Conservation (phyloP, 2,329 filamentous ascomycete genomes). For the Sordariomycetes sp. region DNA sequence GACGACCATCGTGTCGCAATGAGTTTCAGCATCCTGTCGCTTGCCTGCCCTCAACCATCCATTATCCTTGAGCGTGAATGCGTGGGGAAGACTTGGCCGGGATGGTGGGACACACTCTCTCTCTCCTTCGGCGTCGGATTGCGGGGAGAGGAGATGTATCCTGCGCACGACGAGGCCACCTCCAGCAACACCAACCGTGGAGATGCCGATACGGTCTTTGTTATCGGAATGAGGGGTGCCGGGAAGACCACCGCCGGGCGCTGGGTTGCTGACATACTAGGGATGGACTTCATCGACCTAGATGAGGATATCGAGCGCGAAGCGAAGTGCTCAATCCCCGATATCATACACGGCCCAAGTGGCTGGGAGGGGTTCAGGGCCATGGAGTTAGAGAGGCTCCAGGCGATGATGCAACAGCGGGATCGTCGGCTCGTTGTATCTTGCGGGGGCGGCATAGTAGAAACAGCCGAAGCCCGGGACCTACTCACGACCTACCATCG, state of each 20-base stretch:
- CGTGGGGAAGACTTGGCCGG: slow-evolving; percentile 95
- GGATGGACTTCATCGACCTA: slow-evolving; percentile 72
- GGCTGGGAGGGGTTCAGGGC: slow-evolving; percentile 87
- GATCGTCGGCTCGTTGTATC: slow-evolving; percentile 74
- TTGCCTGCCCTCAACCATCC: slow-evolving; percentile 59
- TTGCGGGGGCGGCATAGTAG: slow-evolving; percentile 88
- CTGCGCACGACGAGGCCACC: slow-evolving; percentile 7
- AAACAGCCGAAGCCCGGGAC: slow-evolving; percentile 68
- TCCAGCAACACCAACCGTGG: background rate
- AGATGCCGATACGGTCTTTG: slow-evolving; percentile 48
- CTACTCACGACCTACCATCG: slow-evolving; percentile 64
- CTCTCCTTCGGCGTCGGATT: slow-evolving; percentile 67
- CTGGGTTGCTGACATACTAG: slow-evolving; percentile 70
- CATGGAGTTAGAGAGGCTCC: slow-evolving; percentile 66
- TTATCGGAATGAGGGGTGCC: slow-evolving; percentile 95
- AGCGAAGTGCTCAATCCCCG: slow-evolving; percentile 67
- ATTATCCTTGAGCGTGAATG: slow-evolving; percentile 85
- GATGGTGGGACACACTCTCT: slow-evolving; percentile 90
- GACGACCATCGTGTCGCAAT: slow-evolving; percentile 97
- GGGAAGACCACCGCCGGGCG: slow-evolving; percentile 90
- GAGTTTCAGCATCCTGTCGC: slow-evolving; percentile 87
- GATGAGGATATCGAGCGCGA: slow-evolving; percentile 76
- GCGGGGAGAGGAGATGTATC: slow-evolving; percentile 56
- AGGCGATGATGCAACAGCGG: slow-evolving; percentile 63
- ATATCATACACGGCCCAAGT: slow-evolving; percentile 59